These are phyloP conservation scores for Phytopythium boreale DNA, from an alignment of 352 stramenopile species.

Conservation along the genomic window DNA sequence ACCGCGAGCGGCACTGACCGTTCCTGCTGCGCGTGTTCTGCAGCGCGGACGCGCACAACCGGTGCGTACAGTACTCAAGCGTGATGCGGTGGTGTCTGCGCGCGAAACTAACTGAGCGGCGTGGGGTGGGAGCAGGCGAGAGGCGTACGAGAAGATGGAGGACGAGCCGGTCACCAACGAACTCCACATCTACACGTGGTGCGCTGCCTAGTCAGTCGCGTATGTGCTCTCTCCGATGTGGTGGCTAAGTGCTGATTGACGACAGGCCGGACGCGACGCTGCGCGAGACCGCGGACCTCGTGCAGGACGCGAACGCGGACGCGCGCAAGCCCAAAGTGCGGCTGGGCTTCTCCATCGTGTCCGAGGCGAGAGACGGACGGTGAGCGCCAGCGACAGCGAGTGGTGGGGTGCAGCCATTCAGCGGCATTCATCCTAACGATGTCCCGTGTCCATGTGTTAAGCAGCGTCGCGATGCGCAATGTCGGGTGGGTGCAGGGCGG, in stretches of 20 bases:
- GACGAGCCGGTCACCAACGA: constrained; percentile 54
- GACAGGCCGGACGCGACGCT: constrained; percentile 65
- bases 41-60: constrained; percentile 44
- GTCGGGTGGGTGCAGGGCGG: constrained; percentile 58
- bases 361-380: constrained; percentile 46
- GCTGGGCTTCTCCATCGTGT: constrained; percentile 62
- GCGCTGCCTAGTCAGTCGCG: background rate
- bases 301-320: constrained; percentile 60
- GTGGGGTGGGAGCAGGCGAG: constrained; percentile 27
- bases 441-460: background rate
- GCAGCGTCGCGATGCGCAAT: constrained; percentile 54
- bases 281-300: constrained; percentile 64
- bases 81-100: background rate
- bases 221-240: background rate
- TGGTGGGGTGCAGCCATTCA: too few relatives aligned
- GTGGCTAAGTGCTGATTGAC: background rate
- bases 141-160: constrained; percentile 55
- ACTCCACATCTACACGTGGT: constrained; percentile 78
- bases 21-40: constrained; percentile 74
- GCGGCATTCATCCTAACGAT: background rate
- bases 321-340: constrained; percentile 49
- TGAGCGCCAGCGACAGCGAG: constrained; percentile 19
- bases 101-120: background rate
- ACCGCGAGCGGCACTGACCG: constrained; percentile 69
- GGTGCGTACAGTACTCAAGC: constrained; percentile 13